phyloP scores from a whole-genome alignment of 345 rosid genomes.

The Rhizophora mangle region DNA sequence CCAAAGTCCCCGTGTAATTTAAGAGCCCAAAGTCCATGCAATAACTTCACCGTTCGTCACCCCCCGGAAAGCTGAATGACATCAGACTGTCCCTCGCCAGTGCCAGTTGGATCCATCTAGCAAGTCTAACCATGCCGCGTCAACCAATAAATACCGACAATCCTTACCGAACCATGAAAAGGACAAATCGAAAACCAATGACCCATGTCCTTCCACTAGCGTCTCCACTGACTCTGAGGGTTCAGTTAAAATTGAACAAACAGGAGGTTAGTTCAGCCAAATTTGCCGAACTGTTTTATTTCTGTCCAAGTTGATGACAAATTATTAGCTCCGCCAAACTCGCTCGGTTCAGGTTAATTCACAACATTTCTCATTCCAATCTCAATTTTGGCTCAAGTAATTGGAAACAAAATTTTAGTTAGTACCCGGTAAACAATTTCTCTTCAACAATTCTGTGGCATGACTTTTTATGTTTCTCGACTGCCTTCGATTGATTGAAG shows the following conservation, averaged over 20 bases:
- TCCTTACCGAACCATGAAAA: conserved; percentile 12
- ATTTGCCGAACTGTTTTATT: background rate
- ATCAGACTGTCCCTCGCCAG: background rate
- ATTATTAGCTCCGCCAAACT: too few relatives aligned
- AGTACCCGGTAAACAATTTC: too few relatives aligned
- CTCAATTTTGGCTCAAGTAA: background rate
- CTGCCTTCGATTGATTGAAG: conserved; percentile 15
- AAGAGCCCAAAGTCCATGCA: background rate
- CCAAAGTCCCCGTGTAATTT: conserved; percentile 5
- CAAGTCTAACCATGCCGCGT: background rate
- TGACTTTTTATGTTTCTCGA: background rate
- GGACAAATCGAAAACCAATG: background rate
- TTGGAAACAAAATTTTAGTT: background rate
- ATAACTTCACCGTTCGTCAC: background rate
- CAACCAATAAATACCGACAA: background rate
- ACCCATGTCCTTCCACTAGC: too few relatives aligned
- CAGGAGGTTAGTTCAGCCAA: background rate
- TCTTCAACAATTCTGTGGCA: too few relatives aligned
- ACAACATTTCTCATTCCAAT: too few relatives aligned
- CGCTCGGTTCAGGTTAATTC: too few relatives aligned
- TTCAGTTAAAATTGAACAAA: background rate
- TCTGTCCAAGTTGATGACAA: background rate
- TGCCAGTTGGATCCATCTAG: conserved; percentile 4
- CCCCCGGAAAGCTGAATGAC: too few relatives aligned
- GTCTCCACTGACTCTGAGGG: background rate